A percentile compares a stretch with the other conserved stretches of the same genome.
Evolutionary conservation across 176 grass and related monocot genomes (phyloP).

Genomic region (Puya raimondii): DNA sequence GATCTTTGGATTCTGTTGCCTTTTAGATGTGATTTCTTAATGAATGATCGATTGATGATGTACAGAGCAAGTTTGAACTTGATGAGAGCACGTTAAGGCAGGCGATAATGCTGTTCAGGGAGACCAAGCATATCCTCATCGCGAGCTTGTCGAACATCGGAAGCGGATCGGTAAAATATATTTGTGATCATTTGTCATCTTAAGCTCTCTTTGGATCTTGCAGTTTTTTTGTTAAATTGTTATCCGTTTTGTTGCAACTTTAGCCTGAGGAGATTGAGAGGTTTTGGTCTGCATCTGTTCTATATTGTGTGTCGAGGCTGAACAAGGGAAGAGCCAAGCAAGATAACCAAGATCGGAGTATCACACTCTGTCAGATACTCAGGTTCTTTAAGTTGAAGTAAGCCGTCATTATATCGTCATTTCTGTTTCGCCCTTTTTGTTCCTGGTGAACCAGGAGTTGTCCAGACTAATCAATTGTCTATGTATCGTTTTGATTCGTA

Average conservation of each 20-base stretch:
- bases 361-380: slow-evolving; percentile 68
- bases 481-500: slow-evolving; percentile 30
- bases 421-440: neutral
- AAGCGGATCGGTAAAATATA: slow-evolving; percentile 54
- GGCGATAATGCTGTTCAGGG: slow-evolving; percentile 57
- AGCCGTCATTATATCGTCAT: slow-evolving; percentile 5
- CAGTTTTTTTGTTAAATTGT: slow-evolving; percentile 13
- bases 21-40: neutral
- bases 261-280: slow-evolving; percentile 82
- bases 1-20: neutral
- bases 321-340: slow-evolving; percentile 30
- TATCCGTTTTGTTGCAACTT: slow-evolving; percentile 5
- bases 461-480: slow-evolving; percentile 5
- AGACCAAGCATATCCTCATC: slow-evolving; percentile 49
- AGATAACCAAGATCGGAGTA: slow-evolving; percentile 44
- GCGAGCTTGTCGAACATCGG: slow-evolving; percentile 68
- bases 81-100: slow-evolving; percentile 54
- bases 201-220: slow-evolving; percentile 2
- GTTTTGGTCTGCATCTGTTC: slow-evolving; percentile 72
- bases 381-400: slow-evolving; percentile 79
- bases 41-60: slow-evolving; percentile 18
- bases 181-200: neutral
- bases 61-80: slow-evolving; percentile 58
- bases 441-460: neutral
- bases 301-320: slow-evolving; percentile 80